Evolutionary conservation across 345 rosid species (phyloP).

Genomic region (Hibiscus trionum): DNA sequence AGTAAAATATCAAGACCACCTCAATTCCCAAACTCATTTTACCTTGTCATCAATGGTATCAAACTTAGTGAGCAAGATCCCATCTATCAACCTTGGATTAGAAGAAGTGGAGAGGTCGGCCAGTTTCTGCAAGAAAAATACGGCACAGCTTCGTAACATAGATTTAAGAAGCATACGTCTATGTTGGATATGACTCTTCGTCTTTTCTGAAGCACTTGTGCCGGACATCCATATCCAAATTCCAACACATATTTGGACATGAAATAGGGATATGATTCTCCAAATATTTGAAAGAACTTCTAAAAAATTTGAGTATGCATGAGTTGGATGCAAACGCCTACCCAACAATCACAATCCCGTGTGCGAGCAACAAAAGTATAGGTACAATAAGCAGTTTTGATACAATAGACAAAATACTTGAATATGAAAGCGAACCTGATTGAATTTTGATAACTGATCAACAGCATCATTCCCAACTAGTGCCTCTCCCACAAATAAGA

Average conservation of each 20-base stretch:
- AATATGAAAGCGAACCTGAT: slow-evolving; percentile 50
- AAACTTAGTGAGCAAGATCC: slow-evolving; percentile 89
- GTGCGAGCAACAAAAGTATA: neutral
- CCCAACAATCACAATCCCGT: neutral
- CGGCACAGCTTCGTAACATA: slow-evolving; percentile 7
- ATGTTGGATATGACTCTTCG: neutral
- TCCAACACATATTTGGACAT: neutral
- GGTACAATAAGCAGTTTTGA: neutral
- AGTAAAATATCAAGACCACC: neutral
- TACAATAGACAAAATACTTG: neutral
- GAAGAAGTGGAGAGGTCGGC: slow-evolving; percentile 80
- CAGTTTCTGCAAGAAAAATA: slow-evolving; percentile 48
- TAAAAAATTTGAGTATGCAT: neutral
- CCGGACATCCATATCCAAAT: neutral
- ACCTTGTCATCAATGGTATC: slow-evolving; percentile 99
- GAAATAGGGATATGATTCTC: neutral
- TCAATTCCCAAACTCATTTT: neutral
- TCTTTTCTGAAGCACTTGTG: neutral
- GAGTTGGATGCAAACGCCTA: neutral
- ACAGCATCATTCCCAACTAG: slow-evolving; percentile 98
- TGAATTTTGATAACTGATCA: slow-evolving; percentile 89
- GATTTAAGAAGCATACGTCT: neutral
- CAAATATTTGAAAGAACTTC: neutral
- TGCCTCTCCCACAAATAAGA: slow-evolving; percentile 98
- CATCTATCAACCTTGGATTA: slow-evolving; percentile 73